Percentiles rank a stretch among this genome's conserved stretches.
Conservation (phyloP, 345 rosid species). For the Atalantia buxifolia region DNA sequence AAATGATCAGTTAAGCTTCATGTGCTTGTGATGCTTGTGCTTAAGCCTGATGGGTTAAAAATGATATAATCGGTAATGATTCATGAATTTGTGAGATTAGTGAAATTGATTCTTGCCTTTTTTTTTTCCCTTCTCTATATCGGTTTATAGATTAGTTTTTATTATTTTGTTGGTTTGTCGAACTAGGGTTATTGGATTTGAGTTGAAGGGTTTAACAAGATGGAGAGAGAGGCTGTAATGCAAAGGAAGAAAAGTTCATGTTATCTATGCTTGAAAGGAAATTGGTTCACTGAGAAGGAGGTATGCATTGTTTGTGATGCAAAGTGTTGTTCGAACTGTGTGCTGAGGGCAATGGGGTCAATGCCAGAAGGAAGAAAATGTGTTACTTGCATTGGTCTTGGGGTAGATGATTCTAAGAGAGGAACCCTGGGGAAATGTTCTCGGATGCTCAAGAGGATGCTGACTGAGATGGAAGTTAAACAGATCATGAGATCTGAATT, state of each 20-base stretch:
- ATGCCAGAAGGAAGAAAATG: constrained; percentile 98
- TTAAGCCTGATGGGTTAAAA: constrained; percentile 4
- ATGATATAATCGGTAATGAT: neutral
- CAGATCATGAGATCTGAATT: constrained; percentile 60
- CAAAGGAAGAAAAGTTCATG: constrained; percentile 72
- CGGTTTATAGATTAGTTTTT: constrained; percentile 5
- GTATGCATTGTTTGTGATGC: constrained; percentile 81
- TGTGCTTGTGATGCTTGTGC: neutral
- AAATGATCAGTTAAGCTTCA: neutral
- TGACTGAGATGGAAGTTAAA: constrained; percentile 47
- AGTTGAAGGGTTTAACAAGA: constrained; percentile 9
- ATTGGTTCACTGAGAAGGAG: constrained; percentile 64
- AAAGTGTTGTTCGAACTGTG: constrained; percentile 63
- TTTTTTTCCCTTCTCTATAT: neutral
- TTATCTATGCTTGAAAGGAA: constrained; percentile 66
- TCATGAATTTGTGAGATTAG: no score
- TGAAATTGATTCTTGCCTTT: neutral
- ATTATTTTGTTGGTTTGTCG: neutral
- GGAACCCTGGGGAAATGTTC: constrained; percentile 60
- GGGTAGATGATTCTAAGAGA: constrained; percentile 62
- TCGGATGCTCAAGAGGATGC: constrained; percentile 49
- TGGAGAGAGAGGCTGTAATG: constrained; percentile 37
- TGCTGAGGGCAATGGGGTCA: constrained; percentile 83
- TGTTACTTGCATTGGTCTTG: constrained; percentile 54
- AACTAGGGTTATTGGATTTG: neutral